phyloP scores from a whole-genome alignment of 768 basidiomycete species.

The Crucibulum laeve region DNA sequence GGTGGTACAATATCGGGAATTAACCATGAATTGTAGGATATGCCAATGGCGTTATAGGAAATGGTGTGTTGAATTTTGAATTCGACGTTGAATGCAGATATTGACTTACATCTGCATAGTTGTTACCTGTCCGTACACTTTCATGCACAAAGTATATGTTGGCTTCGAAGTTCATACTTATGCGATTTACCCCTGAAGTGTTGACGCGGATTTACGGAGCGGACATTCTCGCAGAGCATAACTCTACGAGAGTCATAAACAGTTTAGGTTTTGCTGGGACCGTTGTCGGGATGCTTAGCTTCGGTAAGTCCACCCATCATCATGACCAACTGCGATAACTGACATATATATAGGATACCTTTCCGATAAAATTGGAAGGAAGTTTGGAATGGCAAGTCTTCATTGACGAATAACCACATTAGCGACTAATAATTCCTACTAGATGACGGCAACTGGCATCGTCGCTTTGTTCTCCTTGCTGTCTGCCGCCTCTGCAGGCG shows the following conservation, averaged over 20 bases:
- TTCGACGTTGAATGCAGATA: not conserved
- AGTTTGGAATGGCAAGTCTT: constrained; percentile 75
- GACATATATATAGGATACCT: constrained; percentile 43
- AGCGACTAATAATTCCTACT: constrained; percentile 10
- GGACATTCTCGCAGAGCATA: constrained; percentile 40
- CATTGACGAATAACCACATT: not conserved
- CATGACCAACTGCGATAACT: not conserved
- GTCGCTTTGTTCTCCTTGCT: constrained; percentile 81
- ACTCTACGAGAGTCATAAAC: constrained; percentile 60
- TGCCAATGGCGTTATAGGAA: constrained; percentile 76
- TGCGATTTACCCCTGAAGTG: constrained; percentile 34
- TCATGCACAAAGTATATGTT: no score
- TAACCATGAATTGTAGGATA: constrained; percentile 46
- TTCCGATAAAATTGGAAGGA: constrained; percentile 83
- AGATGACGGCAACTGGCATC: constrained; percentile 82
- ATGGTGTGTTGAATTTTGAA: constrained; percentile 42
- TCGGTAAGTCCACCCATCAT: constrained; percentile 37
- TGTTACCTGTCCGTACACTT: constrained; percentile 64
- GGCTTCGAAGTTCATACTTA: not conserved
- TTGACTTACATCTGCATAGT: constrained; percentile 34
- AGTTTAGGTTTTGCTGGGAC: constrained; percentile 83
- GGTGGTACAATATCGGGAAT: not conserved
- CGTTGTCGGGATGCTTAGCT: constrained; percentile 78
- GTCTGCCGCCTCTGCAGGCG: constrained; percentile 80
- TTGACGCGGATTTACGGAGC: constrained; percentile 68